phyloP scores from a whole-genome alignment of 1,139 yeast genomes.

The Taphrina flavorubra region DNA sequence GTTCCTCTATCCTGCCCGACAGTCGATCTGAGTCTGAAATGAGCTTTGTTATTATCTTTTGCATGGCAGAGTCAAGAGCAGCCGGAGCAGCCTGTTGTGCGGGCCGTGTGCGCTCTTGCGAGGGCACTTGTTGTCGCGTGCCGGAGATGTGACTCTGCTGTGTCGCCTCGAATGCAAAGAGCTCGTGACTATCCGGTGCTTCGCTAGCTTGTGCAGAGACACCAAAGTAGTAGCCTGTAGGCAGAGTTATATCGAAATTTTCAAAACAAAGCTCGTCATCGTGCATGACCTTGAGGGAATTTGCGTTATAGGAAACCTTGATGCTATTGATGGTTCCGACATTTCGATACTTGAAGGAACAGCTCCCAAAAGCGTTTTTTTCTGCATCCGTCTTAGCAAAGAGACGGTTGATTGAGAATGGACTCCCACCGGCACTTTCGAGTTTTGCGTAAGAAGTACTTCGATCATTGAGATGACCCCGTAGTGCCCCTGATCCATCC shows the following conservation, averaged over 20 bases:
- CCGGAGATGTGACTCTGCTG: constrained; percentile 15
- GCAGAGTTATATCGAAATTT: constrained; percentile 51
- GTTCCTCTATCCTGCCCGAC: constrained; percentile 12
- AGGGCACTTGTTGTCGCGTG: neutral
- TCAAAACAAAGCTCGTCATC: constrained; percentile 53
- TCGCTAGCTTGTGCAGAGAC: constrained; percentile 51
- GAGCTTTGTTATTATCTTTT: constrained; percentile 15
- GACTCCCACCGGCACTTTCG: constrained; percentile 30
- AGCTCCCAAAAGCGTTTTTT: constrained; percentile 51
- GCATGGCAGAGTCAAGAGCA: constrained; percentile 30
- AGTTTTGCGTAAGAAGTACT: constrained; percentile 41
- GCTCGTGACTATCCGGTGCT: constrained; percentile 48
- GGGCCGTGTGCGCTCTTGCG: neutral
- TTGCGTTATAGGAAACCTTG: constrained; percentile 45
- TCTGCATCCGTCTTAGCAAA: constrained; percentile 42
- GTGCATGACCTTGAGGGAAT: constrained; percentile 49
- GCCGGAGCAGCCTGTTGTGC: neutral
- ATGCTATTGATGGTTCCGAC: constrained; percentile 50
- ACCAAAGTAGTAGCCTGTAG: constrained; percentile 51
- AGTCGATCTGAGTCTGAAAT: constrained; percentile 17
- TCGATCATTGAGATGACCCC: constrained; percentile 55
- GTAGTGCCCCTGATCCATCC: constrained; percentile 49
- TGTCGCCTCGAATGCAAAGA: constrained; percentile 24
- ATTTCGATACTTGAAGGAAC: constrained; percentile 52
- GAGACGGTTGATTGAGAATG: constrained; percentile 32